Base-by-base conservation (phyloP, 306 rosid genomes). In the Trichosanthes truncata region DNA sequence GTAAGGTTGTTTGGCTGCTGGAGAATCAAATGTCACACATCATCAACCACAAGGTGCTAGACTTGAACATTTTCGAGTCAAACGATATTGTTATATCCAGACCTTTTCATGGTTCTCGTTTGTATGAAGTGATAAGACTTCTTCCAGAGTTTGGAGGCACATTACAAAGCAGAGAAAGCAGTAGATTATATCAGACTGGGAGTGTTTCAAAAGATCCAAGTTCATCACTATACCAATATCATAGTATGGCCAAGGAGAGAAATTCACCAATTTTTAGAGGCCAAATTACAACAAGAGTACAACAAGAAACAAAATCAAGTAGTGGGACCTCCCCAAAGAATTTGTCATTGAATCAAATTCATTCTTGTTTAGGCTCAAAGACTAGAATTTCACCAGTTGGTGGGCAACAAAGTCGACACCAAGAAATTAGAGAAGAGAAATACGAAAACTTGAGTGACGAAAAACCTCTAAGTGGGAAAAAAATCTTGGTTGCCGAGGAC, bases 131-230 rank as follows among this genome's bases (percentile, higher is more conserved):
- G 23, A 80, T 86, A 23, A 80, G 76, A 81, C 86, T 88, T 83
- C 92, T 94, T 86, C 96, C 98, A 7, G 93, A 92, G 83, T 89
- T 74, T 77, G 91, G 89, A 12, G 92, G 93, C 38, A 65, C 52
- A 62, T 74, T 78, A 79, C 67, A 76, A 17, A 83, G 56, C 14
- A 72, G 7, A 29, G 56, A 76, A 7, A 66, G 33, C 7, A 15
- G 5, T 21, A 84, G 17, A 48, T 72, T 18, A 26, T 63, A 15
- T 46, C 35, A 29, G 59, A 14, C 3, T 45, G 77, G 11, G 23
- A 72, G 10, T 46, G 77, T 72, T 72, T 12, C 76, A 41, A 40
- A 69, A 5, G 53, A 69, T 69, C 57, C 25, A 72, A 72, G 25
- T 74, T 55, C 82, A 18, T 49, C 73, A 84, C 79, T 48, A 52